These are phyloP conservation scores for Phytomonas sp. DNA, from an alignment of 208 protist genomes.

Conservation along the genomic window DNA sequence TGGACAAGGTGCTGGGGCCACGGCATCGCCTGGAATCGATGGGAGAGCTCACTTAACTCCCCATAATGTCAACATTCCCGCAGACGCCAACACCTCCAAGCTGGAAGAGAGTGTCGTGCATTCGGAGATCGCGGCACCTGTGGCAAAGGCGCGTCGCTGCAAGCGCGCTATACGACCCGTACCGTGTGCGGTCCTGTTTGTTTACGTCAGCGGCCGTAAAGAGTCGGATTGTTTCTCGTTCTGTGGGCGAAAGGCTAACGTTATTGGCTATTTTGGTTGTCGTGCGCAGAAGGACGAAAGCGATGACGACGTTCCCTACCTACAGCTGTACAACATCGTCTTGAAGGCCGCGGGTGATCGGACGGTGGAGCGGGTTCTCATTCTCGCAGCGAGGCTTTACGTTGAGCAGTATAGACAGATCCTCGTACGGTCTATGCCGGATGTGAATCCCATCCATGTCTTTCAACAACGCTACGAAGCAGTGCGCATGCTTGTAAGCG, in stretches of 20 bases:
- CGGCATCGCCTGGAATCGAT: too few relatives aligned
- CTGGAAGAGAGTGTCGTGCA: background rate
- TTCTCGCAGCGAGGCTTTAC: slow-evolving; percentile 35
- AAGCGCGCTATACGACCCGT: slow-evolving; percentile 47
- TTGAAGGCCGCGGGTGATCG: slow-evolving; percentile 67
- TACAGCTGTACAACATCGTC: slow-evolving; percentile 49
- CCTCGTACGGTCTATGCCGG: slow-evolving; percentile 16
- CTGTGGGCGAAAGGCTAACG: slow-evolving; percentile 43
- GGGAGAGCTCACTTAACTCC: too few relatives aligned
- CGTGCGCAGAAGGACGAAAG: slow-evolving; percentile 26
- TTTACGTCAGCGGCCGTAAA: slow-evolving; percentile 49
- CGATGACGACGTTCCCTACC: slow-evolving; percentile 27
- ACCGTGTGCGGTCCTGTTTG: slow-evolving; percentile 54
- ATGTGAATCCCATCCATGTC: slow-evolving; percentile 19
- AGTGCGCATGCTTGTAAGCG: slow-evolving; percentile 16
- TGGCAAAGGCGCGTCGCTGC: slow-evolving; percentile 11
- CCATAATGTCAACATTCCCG: too few relatives aligned
- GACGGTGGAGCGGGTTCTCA: slow-evolving; percentile 56
- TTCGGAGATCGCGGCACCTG: background rate
- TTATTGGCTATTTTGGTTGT: slow-evolving; percentile 64
- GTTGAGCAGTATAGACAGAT: slow-evolving; percentile 41
- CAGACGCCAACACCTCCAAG: too few relatives aligned
- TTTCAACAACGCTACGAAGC: slow-evolving; percentile 15
- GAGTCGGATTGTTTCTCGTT: slow-evolving; percentile 60
- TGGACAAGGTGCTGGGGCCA: too few relatives aligned